Base-by-base conservation (phyloP, 345 rosid species). In the Iberis pinnata region DNA sequence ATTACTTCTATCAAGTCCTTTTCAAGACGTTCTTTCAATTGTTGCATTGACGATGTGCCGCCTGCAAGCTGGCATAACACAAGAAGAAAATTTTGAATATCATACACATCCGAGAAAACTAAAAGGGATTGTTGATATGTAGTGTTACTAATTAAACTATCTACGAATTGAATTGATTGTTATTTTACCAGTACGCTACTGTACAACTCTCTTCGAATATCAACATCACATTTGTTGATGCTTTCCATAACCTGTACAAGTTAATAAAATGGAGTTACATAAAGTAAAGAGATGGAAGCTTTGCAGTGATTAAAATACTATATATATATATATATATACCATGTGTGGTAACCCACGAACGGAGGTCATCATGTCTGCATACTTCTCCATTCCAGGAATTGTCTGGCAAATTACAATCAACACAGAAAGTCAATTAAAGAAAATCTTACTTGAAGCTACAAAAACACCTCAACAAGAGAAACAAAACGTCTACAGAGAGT, bases 41-140 rank as follows among this genome's bases (percentile, higher is more conserved):
- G 95, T 70, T 86, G 97, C 97, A 89, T 89, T 11, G 95, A 86
- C 70, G 95, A 84, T 27, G 97, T 89, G 56, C 97, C 97, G 67
- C 97, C 97, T 55, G 97, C 84, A 58, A 89, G 88, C 97, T 89
- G 14, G 13, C 60, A 31, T 35, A 12, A 49, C 16, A 29, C 33
- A 19, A 31, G 26, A 47, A 53, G 14, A 61, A 24, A 32, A 9
- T 3, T 32, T 9, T 10, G n/a, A 32, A 32, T 32, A 32, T 32
- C 37, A 32, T 32, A 12, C 37, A 32, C 37, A 32, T 32, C 37
- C 12, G 7, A 9, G 12, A 32, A 32, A 32, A 32, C 37, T 32
- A 12, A 31, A 26, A 4, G 7, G 35, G 35, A 31, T 31, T 3
- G 35, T 31, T 31, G 9, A 2, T 31, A 6, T 31, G 9, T 8